phyloP scores from a whole-genome alignment of 495 filamentous ascomycete genomes.

The Aspergillus indologenus region DNA sequence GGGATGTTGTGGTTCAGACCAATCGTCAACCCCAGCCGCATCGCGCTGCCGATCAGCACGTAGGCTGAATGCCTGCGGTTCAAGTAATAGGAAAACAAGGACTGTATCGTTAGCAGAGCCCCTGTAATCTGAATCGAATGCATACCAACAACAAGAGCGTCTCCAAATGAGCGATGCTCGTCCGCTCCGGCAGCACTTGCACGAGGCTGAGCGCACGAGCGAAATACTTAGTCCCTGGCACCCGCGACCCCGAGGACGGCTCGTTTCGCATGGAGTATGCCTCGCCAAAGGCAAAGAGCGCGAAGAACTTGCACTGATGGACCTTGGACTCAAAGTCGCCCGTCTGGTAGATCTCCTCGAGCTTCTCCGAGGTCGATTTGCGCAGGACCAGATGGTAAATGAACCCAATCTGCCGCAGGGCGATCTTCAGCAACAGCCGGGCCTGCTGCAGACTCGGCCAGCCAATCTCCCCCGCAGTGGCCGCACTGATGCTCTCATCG shows the following conservation, averaged over 20 bases:
- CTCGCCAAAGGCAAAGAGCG: slow-evolving; percentile 44
- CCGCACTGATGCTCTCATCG: slow-evolving; percentile 34
- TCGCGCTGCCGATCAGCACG: slow-evolving; percentile 40
- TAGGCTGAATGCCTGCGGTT: slow-evolving; percentile 46
- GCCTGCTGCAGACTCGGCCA: slow-evolving; percentile 45
- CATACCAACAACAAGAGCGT: slow-evolving; percentile 39
- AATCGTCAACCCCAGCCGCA: slow-evolving; percentile 42
- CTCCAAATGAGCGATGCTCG: slow-evolving; percentile 42
- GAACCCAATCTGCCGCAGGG: slow-evolving; percentile 39
- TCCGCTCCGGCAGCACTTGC: slow-evolving; percentile 41
- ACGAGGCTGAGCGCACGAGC: slow-evolving; percentile 40
- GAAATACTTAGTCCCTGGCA: slow-evolving; percentile 45
- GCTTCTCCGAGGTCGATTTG: slow-evolving; percentile 41
- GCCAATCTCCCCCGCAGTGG: slow-evolving; percentile 30
- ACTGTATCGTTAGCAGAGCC: slow-evolving; percentile 23
- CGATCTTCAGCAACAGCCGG: slow-evolving; percentile 39
- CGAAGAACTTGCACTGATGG: slow-evolving; percentile 46
- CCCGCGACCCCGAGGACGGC: slow-evolving; percentile 31
- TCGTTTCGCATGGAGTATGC: slow-evolving; percentile 41
- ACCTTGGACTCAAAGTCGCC: slow-evolving; percentile 32
- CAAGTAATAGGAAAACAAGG: slow-evolving; percentile 44
- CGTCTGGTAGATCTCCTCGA: slow-evolving; percentile 42
- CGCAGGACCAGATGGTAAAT: slow-evolving; percentile 43
- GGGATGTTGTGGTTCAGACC: slow-evolving; percentile 48
- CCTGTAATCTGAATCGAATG: background rate